phyloP scores from a whole-genome alignment of 306 rosid species.

The Pyrus communis region DNA sequence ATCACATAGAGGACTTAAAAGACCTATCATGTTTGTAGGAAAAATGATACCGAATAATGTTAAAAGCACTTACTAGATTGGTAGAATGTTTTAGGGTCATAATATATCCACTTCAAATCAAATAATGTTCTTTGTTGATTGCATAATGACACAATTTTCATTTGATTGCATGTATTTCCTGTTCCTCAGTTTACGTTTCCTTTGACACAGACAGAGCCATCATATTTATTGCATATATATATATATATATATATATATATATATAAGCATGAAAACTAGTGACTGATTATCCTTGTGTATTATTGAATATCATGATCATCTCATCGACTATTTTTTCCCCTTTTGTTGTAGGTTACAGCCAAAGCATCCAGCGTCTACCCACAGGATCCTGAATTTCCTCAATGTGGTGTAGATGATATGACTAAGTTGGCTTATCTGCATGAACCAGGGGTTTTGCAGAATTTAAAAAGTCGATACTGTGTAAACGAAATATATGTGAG shows the following conservation, averaged over 20 bases:
- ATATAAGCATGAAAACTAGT: not conserved
- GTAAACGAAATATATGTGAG: constrained; percentile 82
- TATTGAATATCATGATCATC: not conserved
- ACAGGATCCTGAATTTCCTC: constrained; percentile 92
- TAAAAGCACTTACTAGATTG: not conserved
- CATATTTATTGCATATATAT: not conserved
- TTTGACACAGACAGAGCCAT: not conserved
- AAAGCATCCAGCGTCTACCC: constrained; percentile 55
- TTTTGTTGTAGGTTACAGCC: constrained; percentile 45
- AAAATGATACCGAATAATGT: not conserved
- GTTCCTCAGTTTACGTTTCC: not conserved
- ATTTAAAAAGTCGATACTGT: constrained; percentile 60
- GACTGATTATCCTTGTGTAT: not conserved
- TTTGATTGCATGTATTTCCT: not conserved
- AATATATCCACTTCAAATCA: not conserved
- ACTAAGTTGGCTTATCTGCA: constrained; percentile 91
- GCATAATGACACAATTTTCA: not conserved
- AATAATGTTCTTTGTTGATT: not conserved
- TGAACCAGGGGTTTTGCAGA: constrained; percentile 89
- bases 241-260: too few relatives aligned
- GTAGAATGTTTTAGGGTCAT: not conserved
- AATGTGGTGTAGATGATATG: constrained; percentile 87
- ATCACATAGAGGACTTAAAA: not conserved
- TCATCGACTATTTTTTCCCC: not conserved
- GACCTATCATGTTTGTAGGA: not conserved